phyloP scores from a whole-genome alignment of 805 yeast genomes.

The Kodamaea sagamina region DNA sequence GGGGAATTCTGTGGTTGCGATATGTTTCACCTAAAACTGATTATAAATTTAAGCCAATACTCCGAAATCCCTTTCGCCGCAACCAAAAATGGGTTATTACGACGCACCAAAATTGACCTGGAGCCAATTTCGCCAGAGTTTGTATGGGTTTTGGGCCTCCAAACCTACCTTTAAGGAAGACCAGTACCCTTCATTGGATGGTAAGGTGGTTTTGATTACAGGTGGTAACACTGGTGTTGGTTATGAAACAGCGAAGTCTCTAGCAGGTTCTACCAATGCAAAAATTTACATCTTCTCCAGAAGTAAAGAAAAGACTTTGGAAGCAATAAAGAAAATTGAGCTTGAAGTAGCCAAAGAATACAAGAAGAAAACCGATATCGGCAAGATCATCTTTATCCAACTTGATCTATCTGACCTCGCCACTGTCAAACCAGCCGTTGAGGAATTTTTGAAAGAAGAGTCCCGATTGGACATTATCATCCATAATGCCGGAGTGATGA shows the following conservation, averaged over 20 bases:
- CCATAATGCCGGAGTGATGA: conserved; percentile 36
- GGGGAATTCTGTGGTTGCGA: no score
- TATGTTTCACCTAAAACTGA: no score
- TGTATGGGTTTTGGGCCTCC: conserved; percentile 9
- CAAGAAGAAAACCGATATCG: conserved; percentile 15
- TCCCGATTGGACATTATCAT: conserved; percentile 23
- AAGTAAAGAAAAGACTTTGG: conserved; percentile 29
- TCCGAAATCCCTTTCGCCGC: no score
- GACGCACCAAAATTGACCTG: conserved; percentile 4
- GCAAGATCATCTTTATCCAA: conserved; percentile 10
- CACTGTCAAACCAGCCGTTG: conserved; percentile 26
- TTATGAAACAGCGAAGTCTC: conserved; percentile 29
- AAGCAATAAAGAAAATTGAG: conserved; percentile 28
- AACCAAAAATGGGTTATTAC: not conserved
- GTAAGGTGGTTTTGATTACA: conserved; percentile 39
- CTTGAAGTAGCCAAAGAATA: conserved; percentile 22
- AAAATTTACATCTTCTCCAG: conserved; percentile 41
- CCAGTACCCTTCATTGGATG: conserved; percentile 38
- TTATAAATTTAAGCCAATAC: no score
- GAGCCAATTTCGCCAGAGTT: conserved; percentile 1
- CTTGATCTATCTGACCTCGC: conserved; percentile 15
- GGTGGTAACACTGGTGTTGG: conserved; percentile 42
- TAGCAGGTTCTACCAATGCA: conserved; percentile 30
- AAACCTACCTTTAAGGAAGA: conserved; percentile 29
- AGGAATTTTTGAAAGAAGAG: conserved; percentile 16